Percentiles rank a stretch among this genome's conserved stretches.
Evolutionary conservation across 1,139 yeast genomes (phyloP).

Genomic region (Pneumocystis murina): DNA sequence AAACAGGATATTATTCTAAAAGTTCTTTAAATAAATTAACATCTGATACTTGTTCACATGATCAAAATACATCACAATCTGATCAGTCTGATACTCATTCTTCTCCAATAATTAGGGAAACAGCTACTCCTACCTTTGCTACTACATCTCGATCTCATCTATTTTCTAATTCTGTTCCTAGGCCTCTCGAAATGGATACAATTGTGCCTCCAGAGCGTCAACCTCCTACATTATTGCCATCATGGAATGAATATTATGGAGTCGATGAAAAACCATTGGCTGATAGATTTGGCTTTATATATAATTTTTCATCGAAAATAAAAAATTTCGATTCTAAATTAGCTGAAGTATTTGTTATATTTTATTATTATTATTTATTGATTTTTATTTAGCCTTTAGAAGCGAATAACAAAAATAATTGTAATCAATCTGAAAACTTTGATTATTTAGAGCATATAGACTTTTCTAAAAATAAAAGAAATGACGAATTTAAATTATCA

Average conservation of each 20-base stretch:
- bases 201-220: conserved; percentile 26
- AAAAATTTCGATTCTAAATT: neutral
- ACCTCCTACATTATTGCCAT: conserved; percentile 25
- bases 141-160: neutral
- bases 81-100: neutral
- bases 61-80: neutral
- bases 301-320: conserved; percentile 14
- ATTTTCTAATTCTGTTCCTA: conserved; percentile 10
- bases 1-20: neutral
- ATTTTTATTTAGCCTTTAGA: neutral
- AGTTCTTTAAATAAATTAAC: neutral
- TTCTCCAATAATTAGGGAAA: neutral
- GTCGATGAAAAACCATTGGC: conserved; percentile 23
- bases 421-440: neutral
- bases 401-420: neutral
- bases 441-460: neutral
- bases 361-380: neutral
- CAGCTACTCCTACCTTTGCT: neutral
- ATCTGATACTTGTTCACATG: neutral
- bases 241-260: conserved; percentile 20
- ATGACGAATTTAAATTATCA: neutral
- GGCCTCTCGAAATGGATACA: conserved; percentile 36
- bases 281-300: conserved; percentile 40
- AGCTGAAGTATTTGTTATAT: neutral
- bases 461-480: neutral